Conservation (phyloP, 306 rosid genomes). For the Luffa aegyptiaca region DNA sequence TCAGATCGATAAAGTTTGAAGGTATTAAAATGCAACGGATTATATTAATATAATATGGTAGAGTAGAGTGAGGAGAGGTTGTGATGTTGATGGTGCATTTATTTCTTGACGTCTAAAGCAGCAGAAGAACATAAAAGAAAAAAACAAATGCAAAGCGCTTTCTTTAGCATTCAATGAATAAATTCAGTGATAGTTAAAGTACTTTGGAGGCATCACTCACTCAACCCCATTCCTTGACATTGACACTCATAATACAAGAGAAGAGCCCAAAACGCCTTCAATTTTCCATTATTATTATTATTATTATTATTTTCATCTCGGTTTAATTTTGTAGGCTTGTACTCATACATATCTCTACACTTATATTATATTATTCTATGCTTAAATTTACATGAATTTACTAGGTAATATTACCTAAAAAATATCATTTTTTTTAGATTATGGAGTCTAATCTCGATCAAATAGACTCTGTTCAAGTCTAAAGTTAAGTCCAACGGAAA, state of each 20-base stretch:
- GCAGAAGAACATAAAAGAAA: neutral
- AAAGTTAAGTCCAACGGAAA: no score
- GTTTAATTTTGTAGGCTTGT: no score
- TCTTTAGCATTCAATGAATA: neutral
- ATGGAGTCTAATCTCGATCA: no score
- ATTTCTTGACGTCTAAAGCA: neutral
- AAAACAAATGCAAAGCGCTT: neutral
- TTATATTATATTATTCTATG: neutral
- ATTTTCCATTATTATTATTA: neutral
- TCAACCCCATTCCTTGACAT: neutral
- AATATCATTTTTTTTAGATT: no score
- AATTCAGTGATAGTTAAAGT: neutral
- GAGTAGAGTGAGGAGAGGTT: neutral
- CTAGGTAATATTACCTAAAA: neutral
- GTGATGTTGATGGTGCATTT: neutral
- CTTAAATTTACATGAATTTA: no score
- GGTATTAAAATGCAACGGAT: no score
- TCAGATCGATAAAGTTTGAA: no score
- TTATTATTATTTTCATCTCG: no score
- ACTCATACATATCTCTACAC: no score
- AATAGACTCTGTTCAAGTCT: no score
- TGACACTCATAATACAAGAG: neutral
- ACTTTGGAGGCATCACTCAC: neutral
- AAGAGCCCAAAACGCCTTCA: neutral
- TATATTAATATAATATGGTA: neutral